Evolutionary conservation across 2,329 filamentous ascomycete species (phyloP).

Genomic region (Pseudocercospora cruenta): DNA sequence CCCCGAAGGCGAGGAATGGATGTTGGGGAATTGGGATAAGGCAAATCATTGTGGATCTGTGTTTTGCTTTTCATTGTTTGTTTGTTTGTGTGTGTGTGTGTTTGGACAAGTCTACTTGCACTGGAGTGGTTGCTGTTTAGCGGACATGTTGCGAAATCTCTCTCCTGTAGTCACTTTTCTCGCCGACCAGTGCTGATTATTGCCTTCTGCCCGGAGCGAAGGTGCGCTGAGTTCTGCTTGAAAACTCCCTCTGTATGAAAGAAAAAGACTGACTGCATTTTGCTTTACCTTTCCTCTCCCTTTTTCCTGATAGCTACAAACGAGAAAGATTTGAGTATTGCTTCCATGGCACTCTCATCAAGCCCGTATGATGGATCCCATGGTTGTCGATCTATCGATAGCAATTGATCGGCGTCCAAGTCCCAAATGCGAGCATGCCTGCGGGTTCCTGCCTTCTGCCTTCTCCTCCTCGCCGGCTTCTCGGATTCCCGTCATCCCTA

Average conservation of each 20-base stretch:
- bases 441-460: background rate
- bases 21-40: background rate
- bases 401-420: background rate
- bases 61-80: background rate
- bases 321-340: too few relatives aligned
- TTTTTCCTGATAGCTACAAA: background rate
- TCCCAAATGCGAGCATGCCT: background rate
- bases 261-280: background rate
- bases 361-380: too few relatives aligned
- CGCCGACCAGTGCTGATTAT: background rate
- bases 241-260: background rate
- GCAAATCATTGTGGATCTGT: background rate
- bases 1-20: conserved; percentile 3
- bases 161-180: background rate
- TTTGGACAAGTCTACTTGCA: background rate
- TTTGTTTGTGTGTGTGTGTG: background rate
- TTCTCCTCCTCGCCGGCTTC: background rate
- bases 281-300: background rate
- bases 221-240: background rate
- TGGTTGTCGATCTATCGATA: too few relatives aligned
- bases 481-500: background rate
- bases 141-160: conserved; percentile 3
- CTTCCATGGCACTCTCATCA: too few relatives aligned
- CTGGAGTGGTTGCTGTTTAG: conserved; percentile 1
- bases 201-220: conserved; percentile 5